A percentile compares a stretch with the other conserved stretches of the same genome.
These are phyloP conservation scores for Dalbergia oliveri DNA, from an alignment of 306 rosid species.

Conservation along the genomic window DNA sequence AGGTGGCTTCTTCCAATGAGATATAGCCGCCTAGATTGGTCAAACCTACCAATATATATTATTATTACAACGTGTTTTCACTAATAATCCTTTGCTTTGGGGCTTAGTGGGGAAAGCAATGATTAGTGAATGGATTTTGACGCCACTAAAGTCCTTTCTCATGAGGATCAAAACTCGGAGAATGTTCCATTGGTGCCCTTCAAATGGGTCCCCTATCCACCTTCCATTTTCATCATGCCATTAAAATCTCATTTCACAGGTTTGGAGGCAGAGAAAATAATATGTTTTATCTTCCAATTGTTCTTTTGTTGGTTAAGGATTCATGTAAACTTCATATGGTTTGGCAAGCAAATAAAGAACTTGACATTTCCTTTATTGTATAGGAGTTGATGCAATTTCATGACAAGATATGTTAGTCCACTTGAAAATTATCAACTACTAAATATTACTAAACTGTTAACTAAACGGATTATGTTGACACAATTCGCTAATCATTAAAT, in stretches of 20 bases:
- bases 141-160: constrained; percentile 56
- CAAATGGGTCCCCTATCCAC: constrained; percentile 56
- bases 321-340: not conserved
- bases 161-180: constrained; percentile 64
- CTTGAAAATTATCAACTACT: not conserved
- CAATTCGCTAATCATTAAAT: not conserved
- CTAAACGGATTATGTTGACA: too few relatives aligned
- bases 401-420: not conserved
- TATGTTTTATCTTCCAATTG: not conserved
- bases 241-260: not conserved
- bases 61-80: constrained; percentile 37
- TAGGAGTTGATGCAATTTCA: not conserved
- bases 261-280: not conserved
- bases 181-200: constrained; percentile 61
- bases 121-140: constrained; percentile 72
- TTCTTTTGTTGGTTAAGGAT: not conserved
- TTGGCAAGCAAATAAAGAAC: not conserved
- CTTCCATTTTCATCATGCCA: constrained; percentile 22
- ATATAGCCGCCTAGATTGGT: constrained; percentile 51
- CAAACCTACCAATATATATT: constrained; percentile 46
- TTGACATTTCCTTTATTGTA: constrained; percentile 14
- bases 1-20: constrained; percentile 53
- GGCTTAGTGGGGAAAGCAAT: constrained; percentile 70
- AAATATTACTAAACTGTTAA: too few relatives aligned
- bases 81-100: constrained; percentile 33